Conservation (phyloP, 179 eudicot species). For the Carnegiea gigantea region DNA sequence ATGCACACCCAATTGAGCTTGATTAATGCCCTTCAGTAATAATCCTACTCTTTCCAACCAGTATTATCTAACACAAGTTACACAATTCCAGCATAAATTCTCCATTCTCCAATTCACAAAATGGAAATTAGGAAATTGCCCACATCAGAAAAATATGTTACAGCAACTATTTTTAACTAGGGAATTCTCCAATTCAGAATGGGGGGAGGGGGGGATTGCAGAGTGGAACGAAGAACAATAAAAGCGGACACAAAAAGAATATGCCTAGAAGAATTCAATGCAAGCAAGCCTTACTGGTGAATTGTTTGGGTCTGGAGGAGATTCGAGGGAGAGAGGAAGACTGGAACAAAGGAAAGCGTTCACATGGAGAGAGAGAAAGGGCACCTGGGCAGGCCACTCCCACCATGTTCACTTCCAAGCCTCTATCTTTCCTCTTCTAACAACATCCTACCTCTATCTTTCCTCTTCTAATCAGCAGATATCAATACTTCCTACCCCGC, state of each 20-base stretch:
- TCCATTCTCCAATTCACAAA: neutral
- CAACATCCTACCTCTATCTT: too few relatives aligned
- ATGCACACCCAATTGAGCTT: slow-evolving; percentile 2
- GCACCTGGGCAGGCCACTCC: slow-evolving; percentile 15
- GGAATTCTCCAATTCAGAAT: neutral
- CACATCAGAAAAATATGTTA: too few relatives aligned
- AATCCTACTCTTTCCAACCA: neutral
- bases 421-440: slow-evolving; percentile 5
- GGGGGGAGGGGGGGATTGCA: neutral
- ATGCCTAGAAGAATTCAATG: neutral
- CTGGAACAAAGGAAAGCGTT: slow-evolving; percentile 23
- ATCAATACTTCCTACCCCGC: too few relatives aligned
- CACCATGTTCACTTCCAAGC: slow-evolving; percentile 20
- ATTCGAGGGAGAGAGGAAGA: neutral
- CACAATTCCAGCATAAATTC: neutral
- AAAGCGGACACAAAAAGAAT: neutral
- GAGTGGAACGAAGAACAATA: neutral
- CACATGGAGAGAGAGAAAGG: slow-evolving; percentile 24
- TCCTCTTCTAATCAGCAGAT: neutral
- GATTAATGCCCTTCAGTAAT: neutral
- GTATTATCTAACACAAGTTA: neutral
- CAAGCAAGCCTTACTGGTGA: neutral
- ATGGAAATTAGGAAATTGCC: neutral
- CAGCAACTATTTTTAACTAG: neutral
- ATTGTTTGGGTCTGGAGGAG: slow-evolving; percentile 16